Evolutionary conservation across 2,329 filamentous ascomycete genomes (phyloP), one percentile per base, ranked within the genome.

Genomic region (Fusarium virguliforme): DNA sequence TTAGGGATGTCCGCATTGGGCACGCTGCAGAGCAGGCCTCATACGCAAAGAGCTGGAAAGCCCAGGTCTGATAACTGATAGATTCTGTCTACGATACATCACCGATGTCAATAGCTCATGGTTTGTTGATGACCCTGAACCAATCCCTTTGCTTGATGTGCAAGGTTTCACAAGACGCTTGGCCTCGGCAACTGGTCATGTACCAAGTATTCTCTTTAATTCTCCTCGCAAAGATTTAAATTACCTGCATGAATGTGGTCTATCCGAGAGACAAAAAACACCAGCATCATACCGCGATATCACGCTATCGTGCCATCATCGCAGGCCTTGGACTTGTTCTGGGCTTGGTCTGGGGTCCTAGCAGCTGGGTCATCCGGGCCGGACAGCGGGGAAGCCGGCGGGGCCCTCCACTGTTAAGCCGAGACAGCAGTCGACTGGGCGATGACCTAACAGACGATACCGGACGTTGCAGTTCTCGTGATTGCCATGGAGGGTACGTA

Each of bases 361-460:
- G 58, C 46, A 50, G 58, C 37, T 50, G 46, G 58, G 57, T 51
- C 57, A 60, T 51, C 69, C 58, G 62, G 65, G 28, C 41, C 59
- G 58, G 58, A 50, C 64, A 71, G 70, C 70, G 70, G 70, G 70
- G 70, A 70, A 72, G 59, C 65, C 67, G 53, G 62, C 35, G 48
- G 32, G 32, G 51, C 46, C 18, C 55, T 73, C 70, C 67, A 73
- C 69, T 72, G 69, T 72, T 72, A 72, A 72, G 69, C 32, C 37
- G 2, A 41, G 28, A 48, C 55, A 40, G 60, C 58, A 38, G 28
- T 67, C 63, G 32, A 30, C 26, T 41, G 38, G 48, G 61, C 1
- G 50, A 24, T 22, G 35, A 55, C 69, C 64, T 72, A 72, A 72
- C 69, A 71, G 32, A 51, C 37, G 60, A 50, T 50, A 68, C 68